Evolutionary conservation across 352 stramenopile genomes (phyloP), one percentile per base, ranked within the genome.

Genomic region (Phytophthora pinifolia): DNA sequence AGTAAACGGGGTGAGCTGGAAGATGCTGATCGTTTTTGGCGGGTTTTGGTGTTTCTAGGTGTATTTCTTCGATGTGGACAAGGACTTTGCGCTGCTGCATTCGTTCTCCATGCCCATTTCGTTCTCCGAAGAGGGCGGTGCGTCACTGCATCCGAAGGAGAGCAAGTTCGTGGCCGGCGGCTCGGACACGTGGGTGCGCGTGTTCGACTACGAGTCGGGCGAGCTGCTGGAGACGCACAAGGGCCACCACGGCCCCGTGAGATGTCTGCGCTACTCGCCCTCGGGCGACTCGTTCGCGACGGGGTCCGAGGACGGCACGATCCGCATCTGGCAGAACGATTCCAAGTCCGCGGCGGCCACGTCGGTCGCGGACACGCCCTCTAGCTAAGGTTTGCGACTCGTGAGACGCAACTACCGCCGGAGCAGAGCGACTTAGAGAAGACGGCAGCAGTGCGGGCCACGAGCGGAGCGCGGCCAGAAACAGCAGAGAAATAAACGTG

Each of bases 221-320:
- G 72, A 96, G 52, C 59, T 98, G 60, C 68, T 99, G 13, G 90
- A 98, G 75, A 97, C 86, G 62, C 89, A 98, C 75, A 99, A 98
- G 76, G 96, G 97, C 54, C 97, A 99, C 79, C 96, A 99, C 65
- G 97, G 97, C 5, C 96, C 97, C 9, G 91, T 99, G 63, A 81
- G 96, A 52, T 99, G 96, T 89, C 66, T 99, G 59, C 86, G 96
- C 35, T 99, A 98, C 82, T 71, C 85, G 18, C 96, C 97, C 6
- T 82, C 71, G 53, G 97, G 96, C 22, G 83, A 94, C 55, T 95
- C 80, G 18, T 98, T 98, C 71, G 96, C 96, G 4, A 98, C 94
- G 10, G 97, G 96, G 17, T 98, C 88, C 4, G 96, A 99, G 67
- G 97, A 99, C 76, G 97, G 96, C 46, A 99, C 96, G 36, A 98